Evolutionary conservation across 2,329 filamentous ascomycete genomes (phyloP).

Genomic region (Fonsecaea monophora): DNA sequence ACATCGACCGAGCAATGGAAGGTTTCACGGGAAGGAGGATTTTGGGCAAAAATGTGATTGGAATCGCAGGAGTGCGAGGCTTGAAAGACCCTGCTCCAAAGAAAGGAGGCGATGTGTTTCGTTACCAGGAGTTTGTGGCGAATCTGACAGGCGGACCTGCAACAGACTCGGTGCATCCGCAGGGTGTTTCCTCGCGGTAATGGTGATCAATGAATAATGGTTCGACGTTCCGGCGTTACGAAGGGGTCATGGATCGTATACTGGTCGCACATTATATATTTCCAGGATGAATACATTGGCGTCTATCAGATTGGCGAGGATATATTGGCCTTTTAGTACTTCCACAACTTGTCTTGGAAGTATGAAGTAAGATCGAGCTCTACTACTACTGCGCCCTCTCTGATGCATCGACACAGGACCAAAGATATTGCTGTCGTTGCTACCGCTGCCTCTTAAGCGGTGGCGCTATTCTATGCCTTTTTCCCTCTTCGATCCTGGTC

Average conservation of each 20-base stretch:
- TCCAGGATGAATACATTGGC: background rate
- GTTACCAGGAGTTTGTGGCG: conserved; percentile 89
- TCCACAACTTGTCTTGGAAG: background rate
- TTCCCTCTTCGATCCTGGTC: no score
- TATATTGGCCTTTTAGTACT: background rate
- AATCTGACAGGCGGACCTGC: conserved; percentile 64
- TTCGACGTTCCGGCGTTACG: background rate
- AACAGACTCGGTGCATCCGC: conserved; percentile 21
- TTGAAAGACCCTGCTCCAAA: conserved; percentile 48
- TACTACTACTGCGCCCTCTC: background rate
- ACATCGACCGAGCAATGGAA: conserved; percentile 85
- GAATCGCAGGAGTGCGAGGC: conserved; percentile 37
- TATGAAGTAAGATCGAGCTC: background rate
- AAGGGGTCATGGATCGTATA: background rate
- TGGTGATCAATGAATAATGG: background rate
- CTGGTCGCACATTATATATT: background rate
- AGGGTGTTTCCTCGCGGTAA: conserved; percentile 25
- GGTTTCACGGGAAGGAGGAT: conserved; percentile 85
- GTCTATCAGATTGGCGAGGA: background rate
- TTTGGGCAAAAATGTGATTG: conserved; percentile 67
- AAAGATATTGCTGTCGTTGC: no score
- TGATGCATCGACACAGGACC: background rate
- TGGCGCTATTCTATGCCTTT: no score
- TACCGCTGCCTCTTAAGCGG: no score
- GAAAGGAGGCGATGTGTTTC: conserved; percentile 85